Conservation (phyloP, 441 rosid genomes). For the Croton laevigatus region DNA sequence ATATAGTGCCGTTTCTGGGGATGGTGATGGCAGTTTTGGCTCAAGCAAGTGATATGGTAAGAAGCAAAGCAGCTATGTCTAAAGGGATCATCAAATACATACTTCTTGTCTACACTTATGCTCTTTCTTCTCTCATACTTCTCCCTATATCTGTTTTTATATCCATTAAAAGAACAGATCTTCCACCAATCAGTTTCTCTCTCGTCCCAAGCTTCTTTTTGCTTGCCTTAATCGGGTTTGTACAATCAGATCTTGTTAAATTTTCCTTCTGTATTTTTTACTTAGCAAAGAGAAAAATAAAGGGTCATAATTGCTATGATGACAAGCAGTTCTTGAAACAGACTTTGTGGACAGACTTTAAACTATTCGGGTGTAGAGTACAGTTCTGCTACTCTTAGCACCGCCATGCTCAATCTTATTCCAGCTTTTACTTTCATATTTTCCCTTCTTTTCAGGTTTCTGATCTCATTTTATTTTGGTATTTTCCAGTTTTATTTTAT, state of each 20-base stretch:
- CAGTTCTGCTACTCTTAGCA: conserved; percentile 39
- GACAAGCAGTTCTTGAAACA: background rate
- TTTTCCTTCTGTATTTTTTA: background rate
- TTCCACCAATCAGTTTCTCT: conserved; percentile 18
- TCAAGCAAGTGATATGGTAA: conserved; percentile 29
- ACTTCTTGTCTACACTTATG: conserved; percentile 34
- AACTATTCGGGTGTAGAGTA: conserved; percentile 28
- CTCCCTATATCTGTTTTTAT: conserved; percentile 31
- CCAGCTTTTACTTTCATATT: conserved; percentile 43
- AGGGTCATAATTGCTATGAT: background rate
- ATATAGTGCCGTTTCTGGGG: conserved; percentile 22
- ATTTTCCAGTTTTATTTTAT: too few relatives aligned
- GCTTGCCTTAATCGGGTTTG: conserved; percentile 34
- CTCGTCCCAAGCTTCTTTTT: conserved; percentile 24
- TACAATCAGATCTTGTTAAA: background rate
- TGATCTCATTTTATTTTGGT: background rate
- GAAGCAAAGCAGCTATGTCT: conserved; percentile 40
- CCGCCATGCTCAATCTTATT: conserved; percentile 38
- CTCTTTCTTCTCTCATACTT: conserved; percentile 31
- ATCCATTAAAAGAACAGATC: conserved; percentile 25
- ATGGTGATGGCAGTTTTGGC: conserved; percentile 27
- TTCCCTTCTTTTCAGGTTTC: conserved; percentile 36
- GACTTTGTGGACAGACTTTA: background rate
- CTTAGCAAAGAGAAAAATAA: background rate
- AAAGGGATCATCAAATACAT: conserved; percentile 35